phyloP scores from a whole-genome alignment of 176 grass and related monocot genomes.

The Canna indica region DNA sequence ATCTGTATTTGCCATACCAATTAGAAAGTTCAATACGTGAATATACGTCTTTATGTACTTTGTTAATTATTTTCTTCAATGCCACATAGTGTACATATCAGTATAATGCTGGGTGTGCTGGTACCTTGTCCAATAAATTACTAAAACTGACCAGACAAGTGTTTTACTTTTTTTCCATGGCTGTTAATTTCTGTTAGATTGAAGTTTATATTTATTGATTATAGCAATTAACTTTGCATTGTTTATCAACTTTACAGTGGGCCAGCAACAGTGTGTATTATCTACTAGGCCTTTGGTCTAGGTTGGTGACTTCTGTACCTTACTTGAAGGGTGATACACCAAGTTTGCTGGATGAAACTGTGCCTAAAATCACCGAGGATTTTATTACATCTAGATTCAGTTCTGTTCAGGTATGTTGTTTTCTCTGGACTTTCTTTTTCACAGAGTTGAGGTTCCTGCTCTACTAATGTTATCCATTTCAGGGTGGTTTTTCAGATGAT shows the following conservation, averaged over 20 bases:
- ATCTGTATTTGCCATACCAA: background rate
- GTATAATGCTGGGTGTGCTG: background rate
- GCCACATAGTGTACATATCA: too few relatives aligned
- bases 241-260: conserved; percentile 50
- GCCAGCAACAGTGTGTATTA: conserved; percentile 97
- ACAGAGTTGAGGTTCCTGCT: background rate
- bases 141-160: background rate
- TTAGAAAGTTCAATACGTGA: too few relatives aligned
- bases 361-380: conserved; percentile 90
- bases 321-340: conserved; percentile 95
- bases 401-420: conserved; percentile 77
- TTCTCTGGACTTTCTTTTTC: background rate
- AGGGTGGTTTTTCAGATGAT: conserved; percentile 61
- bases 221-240: conserved; percentile 21
- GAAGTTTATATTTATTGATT: background rate
- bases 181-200: background rate
- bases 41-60: conserved; percentile 5
- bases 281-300: conserved; percentile 91
- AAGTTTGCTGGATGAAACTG: conserved; percentile 93
- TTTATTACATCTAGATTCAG: conserved; percentile 98
- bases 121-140: background rate
- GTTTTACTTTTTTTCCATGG: background rate
- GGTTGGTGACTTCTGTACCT: conserved; percentile 94
- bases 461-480: conserved; percentile 14
- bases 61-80: too few relatives aligned